A percentile compares a stretch with the other conserved stretches of the same genome.
Conservation (phyloP, 257 asterid species). For the Solanum peruvianum region DNA sequence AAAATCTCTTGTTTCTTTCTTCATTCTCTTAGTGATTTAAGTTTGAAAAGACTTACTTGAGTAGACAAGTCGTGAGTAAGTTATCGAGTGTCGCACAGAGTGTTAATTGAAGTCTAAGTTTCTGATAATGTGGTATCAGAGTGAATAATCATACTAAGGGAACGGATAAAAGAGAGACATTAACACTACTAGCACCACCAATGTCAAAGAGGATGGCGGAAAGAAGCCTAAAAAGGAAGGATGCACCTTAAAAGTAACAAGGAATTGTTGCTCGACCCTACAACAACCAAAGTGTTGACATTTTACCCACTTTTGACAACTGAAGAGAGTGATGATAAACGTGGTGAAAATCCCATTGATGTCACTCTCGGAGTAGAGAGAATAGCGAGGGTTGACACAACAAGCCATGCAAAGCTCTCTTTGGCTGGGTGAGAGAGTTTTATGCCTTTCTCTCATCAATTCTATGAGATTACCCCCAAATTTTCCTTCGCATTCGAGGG, state of each 20-base stretch:
- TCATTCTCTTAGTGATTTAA: neutral
- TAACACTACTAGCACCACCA: neutral
- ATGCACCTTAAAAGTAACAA: neutral
- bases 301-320: neutral
- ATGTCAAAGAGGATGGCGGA: neutral
- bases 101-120: neutral
- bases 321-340: neutral
- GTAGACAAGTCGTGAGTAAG: neutral
- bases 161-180: neutral
- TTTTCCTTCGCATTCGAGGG: neutral
- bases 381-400: neutral
- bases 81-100: neutral
- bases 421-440: neutral
- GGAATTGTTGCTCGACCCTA: neutral
- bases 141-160: neutral
- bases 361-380: neutral
- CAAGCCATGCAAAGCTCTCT: neutral
- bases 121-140: neutral
- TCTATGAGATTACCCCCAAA: neutral
- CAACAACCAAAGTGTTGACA: fast-evolving
- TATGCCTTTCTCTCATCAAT: neutral
- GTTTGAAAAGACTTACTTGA: neutral
- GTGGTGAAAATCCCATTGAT: neutral
- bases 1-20: neutral
- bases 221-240: neutral